Base-by-base conservation (phyloP, 2,329 filamentous ascomycete genomes). In the Alternaria triticimaculans region DNA sequence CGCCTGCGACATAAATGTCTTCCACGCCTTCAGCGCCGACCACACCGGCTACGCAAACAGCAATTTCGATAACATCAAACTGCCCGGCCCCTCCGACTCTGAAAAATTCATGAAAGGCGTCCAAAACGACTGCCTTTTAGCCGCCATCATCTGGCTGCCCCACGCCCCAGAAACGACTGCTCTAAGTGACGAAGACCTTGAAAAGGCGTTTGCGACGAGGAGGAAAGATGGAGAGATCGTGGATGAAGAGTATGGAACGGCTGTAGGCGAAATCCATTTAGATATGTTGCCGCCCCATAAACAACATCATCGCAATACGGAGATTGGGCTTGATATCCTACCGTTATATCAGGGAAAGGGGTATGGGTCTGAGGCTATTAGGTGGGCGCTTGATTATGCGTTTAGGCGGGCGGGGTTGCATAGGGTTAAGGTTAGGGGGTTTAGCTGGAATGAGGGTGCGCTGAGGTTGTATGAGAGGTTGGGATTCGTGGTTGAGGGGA, bases 301-400 rank as follows among this genome's bases (percentile, higher is more conserved):
- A 41, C 55, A 50, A 5, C 83, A 84, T 60, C 83, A 86, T 64
- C 79, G 84, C 14, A 74, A 73, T 64, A 79, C 80, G 12, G 76
- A 81, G 44, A 74, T 85, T 9, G 80, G 77, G 0, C 73, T 85
- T n/a, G 68, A 72, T 0, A 75, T 85, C 6, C 65, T 78, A 3
- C 67, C 73, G 0, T 8, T 60, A 0, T 79, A 80, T 55, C 81
- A 84, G 58, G 74, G 76, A 0, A 66, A 77, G 20, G 83, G 84
- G 0, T 86, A 86, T 58, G 84, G 84, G 2, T 69, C 66, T 7
- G 84, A 86, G 66, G 81, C 82, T 1, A 82, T 86, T 48, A 73
- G 76, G 25, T 87, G 84, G 84, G 80, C 72, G 0, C 65, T 85
- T 4, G 78, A 83, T 23, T 86, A 84, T 80, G 81, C 81, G 0